phyloP scores from a whole-genome alignment of 2,329 filamentous ascomycete genomes.

The Exophiala oligosperma region DNA sequence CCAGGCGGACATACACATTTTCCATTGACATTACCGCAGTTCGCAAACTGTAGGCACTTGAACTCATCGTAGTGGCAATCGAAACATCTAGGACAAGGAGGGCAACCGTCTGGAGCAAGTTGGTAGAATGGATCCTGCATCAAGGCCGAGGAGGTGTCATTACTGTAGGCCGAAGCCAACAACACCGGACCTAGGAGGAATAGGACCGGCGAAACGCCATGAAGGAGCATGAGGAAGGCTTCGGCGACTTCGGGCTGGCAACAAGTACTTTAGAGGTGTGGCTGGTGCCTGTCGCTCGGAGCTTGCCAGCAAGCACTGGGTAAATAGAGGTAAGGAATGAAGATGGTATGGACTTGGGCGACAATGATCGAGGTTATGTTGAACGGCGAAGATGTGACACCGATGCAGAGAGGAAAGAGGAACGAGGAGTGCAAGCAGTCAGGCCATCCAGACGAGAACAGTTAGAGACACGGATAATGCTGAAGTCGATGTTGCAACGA shows the following conservation, averaged over 20 bases:
- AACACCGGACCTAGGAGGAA: constrained; percentile 12
- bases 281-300: constrained; percentile 22
- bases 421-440: constrained; percentile 2
- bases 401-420: background rate
- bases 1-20: constrained; percentile 91
- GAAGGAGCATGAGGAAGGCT: constrained; percentile 17
- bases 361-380: background rate
- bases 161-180: constrained; percentile 37
- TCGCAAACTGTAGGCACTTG: constrained; percentile 84
- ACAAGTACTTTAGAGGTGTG: constrained; percentile 6
- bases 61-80: constrained; percentile 96
- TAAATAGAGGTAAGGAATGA: background rate
- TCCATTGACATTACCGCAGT: constrained; percentile 85
- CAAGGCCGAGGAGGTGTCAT: constrained; percentile 62
- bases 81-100: constrained; percentile 65
- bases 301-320: constrained; percentile 13
- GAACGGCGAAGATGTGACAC: constrained; percentile 1
- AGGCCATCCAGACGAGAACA: constrained; percentile 5
- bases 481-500: background rate
- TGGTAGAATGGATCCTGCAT: constrained; percentile 64
- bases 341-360: background rate
- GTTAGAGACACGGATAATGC: background rate
- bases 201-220: constrained; percentile 17
- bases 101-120: constrained; percentile 61
- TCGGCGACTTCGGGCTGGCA: constrained; percentile 10